These are phyloP conservation scores for Wallacemonas sp. DNA, from an alignment of 208 protist genomes.

Conservation along the genomic window DNA sequence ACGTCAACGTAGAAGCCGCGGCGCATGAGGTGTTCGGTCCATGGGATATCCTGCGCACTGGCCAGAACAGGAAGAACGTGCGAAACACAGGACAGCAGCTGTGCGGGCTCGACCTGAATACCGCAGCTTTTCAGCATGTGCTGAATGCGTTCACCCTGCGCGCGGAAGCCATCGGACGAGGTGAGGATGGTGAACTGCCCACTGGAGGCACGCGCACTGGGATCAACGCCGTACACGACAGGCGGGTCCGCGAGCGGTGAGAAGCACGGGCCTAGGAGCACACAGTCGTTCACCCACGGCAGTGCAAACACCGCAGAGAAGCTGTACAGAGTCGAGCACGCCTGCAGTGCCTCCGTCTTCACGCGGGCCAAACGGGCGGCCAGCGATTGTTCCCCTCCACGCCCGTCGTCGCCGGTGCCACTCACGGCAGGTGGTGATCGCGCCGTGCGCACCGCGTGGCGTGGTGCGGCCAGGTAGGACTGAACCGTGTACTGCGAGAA, in stretches of 20 bases:
- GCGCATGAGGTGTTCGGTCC: constrained; percentile 35
- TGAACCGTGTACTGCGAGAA: constrained; percentile 37
- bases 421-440: neutral
- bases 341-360: constrained; percentile 26
- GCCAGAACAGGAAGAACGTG: constrained; percentile 46
- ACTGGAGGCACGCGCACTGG: neutral
- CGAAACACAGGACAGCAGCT: constrained; percentile 66
- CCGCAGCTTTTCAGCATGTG: constrained; percentile 38
- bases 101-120: constrained; percentile 23
- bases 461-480: constrained; percentile 62
- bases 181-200: neutral
- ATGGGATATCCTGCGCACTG: constrained; percentile 30
- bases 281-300: constrained; percentile 70
- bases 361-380: neutral
- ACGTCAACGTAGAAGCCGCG: constrained; percentile 51
- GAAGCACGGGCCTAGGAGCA: constrained; percentile 73
- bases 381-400: neutral
- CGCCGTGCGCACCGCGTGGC: constrained; percentile 23
- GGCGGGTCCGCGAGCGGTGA: constrained; percentile 14
- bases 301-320: constrained; percentile 66
- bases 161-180: constrained; percentile 27
- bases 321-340: constrained; percentile 54
- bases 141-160: constrained; percentile 33
- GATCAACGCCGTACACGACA: neutral
- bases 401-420: neutral